A percentile compares a stretch with the other conserved stretches of the same genome.
Conservation (phyloP, 495 filamentous ascomycete genomes). For the Penicillium simplicissimum region DNA sequence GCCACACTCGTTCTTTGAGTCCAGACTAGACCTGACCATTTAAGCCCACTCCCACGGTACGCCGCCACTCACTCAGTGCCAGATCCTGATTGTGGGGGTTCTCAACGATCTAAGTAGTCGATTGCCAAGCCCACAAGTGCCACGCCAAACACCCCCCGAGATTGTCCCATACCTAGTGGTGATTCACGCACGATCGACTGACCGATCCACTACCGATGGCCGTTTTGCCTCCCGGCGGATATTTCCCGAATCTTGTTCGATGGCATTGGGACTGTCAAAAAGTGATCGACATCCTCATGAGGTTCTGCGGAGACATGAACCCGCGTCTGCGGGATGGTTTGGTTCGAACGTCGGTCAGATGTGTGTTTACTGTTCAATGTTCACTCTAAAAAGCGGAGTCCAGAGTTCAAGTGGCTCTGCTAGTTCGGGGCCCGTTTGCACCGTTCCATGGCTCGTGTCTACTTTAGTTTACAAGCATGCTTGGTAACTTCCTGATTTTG, state of each 20-base stretch:
- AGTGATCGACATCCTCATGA: background rate
- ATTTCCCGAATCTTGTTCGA: background rate
- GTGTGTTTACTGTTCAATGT: background rate
- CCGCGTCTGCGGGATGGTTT: background rate
- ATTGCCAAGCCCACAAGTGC: slow-evolving; percentile 10
- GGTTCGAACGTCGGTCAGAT: background rate
- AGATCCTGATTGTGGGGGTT: slow-evolving; percentile 22
- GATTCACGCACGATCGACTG: background rate
- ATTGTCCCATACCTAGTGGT: background rate
- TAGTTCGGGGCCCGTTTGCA: background rate
- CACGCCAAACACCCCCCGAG: slow-evolving; percentile 9
- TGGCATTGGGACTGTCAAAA: background rate
- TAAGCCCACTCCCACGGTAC: slow-evolving; percentile 11
- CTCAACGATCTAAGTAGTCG: slow-evolving; percentile 7
- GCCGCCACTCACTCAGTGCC: slow-evolving; percentile 11
- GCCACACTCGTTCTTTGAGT: background rate
- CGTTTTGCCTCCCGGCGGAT: background rate
- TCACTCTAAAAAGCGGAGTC: slow-evolving; percentile 23
- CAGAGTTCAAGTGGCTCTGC: slow-evolving; percentile 11
- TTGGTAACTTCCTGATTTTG: background rate
- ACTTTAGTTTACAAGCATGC: background rate
- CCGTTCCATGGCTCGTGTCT: slow-evolving; percentile 7
- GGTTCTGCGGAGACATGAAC: background rate
- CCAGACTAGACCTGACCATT: background rate
- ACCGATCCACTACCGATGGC: background rate